phyloP scores from a whole-genome alignment of 1,284 basidiomycete species.

The Ustilago sp. region DNA sequence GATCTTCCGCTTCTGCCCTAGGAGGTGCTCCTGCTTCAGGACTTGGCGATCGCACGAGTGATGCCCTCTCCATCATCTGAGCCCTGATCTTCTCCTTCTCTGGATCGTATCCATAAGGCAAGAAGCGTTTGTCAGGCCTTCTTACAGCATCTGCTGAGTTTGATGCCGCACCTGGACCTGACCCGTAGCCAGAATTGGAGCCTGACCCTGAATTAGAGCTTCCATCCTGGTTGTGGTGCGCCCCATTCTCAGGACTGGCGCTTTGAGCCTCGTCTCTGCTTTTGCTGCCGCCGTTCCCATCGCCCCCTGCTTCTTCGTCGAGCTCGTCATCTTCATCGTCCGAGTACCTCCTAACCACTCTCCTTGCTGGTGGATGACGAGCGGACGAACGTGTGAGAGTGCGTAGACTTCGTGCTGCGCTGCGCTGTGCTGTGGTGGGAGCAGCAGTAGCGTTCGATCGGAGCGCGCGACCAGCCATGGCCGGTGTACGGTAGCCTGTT shows the following conservation, averaged over 20 bases:
- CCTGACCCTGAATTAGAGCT: constrained; percentile 39
- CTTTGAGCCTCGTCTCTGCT: constrained; percentile 30
- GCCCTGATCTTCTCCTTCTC: constrained; percentile 43
- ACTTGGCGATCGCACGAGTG: constrained; percentile 43
- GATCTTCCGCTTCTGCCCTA: constrained; percentile 8
- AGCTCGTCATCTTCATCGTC: constrained; percentile 62
- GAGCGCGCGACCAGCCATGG: constrained; percentile 43
- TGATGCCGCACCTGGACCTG: constrained; percentile 21
- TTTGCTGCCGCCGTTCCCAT: constrained; percentile 20
- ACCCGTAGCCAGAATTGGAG: constrained; percentile 30
- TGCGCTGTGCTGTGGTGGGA: constrained; percentile 36
- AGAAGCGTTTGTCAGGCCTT: constrained; percentile 26
- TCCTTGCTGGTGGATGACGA: constrained; percentile 54
- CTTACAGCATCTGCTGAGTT: constrained; percentile 25
- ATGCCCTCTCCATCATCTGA: constrained; percentile 49
- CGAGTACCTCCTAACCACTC: constrained; percentile 56
- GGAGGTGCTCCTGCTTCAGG: constrained; percentile 17
- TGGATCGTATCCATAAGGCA: constrained; percentile 49
- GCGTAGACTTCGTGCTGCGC: constrained; percentile 47
- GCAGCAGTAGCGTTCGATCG: constrained; percentile 32
- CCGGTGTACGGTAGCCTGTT: constrained; percentile 49
- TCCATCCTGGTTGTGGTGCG: constrained; percentile 25
- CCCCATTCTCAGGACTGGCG: constrained; percentile 23
- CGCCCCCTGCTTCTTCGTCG: constrained; percentile 39
- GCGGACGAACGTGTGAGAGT: constrained; percentile 47